Conservation (phyloP, 805 yeast genomes). For the Myxozyma neotropica region DNA sequence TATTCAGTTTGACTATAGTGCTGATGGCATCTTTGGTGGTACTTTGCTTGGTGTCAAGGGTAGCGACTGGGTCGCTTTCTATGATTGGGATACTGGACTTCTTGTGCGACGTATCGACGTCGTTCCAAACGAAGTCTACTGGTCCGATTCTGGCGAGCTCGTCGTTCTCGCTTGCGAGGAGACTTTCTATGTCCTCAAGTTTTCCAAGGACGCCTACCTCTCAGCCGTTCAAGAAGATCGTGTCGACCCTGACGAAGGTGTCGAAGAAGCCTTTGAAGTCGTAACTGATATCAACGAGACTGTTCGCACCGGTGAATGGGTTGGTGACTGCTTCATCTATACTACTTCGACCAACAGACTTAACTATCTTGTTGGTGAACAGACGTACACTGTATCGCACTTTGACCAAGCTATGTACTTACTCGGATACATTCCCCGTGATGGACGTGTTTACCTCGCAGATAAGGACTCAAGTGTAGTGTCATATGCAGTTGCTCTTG, state of each 20-base stretch:
- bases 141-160: slow-evolving; percentile 94
- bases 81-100: slow-evolving; percentile 89
- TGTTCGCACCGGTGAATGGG: slow-evolving; percentile 89
- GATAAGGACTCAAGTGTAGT: slow-evolving; percentile 87
- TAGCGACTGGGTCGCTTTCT: slow-evolving; percentile 74
- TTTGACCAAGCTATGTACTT: slow-evolving; percentile 85
- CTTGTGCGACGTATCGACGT: slow-evolving; percentile 89
- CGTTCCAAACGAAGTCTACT: slow-evolving; percentile 72
- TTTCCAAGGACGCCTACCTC: slow-evolving; percentile 65
- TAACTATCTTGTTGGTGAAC: slow-evolving; percentile 93
- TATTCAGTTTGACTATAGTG: slow-evolving; percentile 67
- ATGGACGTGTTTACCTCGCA: slow-evolving; percentile 83
- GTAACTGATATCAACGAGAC: slow-evolving; percentile 78
- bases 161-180: slow-evolving; percentile 73
- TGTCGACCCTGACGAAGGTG: slow-evolving; percentile 80
- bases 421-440: slow-evolving; percentile 87
- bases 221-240: slow-evolving; percentile 61
- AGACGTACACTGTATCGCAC: slow-evolving; percentile 87
- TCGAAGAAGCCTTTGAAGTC: slow-evolving; percentile 82
- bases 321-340: slow-evolving; percentile 94
- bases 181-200: slow-evolving; percentile 75
- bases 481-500: slow-evolving; percentile 77
- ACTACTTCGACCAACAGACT: slow-evolving; percentile 85
- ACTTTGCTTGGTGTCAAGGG: slow-evolving; percentile 83
- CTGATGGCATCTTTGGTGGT: slow-evolving; percentile 85